phyloP scores from a whole-genome alignment of 2,329 filamentous ascomycete genomes.

The Cladosporium velox region DNA sequence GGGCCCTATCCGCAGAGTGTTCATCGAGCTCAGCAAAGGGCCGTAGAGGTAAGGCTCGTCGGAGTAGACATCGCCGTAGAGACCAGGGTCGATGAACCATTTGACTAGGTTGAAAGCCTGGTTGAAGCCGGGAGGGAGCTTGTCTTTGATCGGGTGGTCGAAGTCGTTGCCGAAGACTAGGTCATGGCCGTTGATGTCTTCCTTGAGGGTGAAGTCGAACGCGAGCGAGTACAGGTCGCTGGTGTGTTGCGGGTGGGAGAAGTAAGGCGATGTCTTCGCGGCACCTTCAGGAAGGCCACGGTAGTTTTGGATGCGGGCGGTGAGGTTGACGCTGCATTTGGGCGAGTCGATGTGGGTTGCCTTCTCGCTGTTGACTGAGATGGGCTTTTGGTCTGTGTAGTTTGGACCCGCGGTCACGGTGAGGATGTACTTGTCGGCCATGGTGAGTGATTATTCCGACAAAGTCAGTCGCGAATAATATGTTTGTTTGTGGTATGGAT shows the following conservation, averaged over 20 bases:
- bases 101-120: conserved; percentile 83
- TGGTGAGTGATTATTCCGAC: conserved; percentile 22
- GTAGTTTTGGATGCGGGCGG: conserved; percentile 71
- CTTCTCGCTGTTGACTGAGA: conserved; percentile 72
- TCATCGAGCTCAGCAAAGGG: conserved; percentile 76
- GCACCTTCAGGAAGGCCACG: conserved; percentile 70
- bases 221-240: conserved; percentile 83
- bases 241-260: conserved; percentile 67
- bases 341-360: conserved; percentile 64
- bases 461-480: background rate
- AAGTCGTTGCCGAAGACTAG: conserved; percentile 96
- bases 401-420: conserved; percentile 76
- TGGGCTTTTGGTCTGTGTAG: conserved; percentile 73
- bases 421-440: conserved; percentile 74
- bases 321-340: conserved; percentile 66
- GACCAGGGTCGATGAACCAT: conserved; percentile 86
- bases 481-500: background rate
- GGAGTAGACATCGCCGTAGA: conserved; percentile 87
- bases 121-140: conserved; percentile 81
- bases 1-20: conserved; percentile 68
- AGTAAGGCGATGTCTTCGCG: conserved; percentile 73
- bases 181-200: conserved; percentile 65
- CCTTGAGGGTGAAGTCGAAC: conserved; percentile 75
- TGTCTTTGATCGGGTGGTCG: conserved; percentile 82
- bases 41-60: conserved; percentile 87